Evolutionary conservation across 805 yeast genomes (phyloP).

Genomic region (Cyberlindnera sargentensis): DNA sequence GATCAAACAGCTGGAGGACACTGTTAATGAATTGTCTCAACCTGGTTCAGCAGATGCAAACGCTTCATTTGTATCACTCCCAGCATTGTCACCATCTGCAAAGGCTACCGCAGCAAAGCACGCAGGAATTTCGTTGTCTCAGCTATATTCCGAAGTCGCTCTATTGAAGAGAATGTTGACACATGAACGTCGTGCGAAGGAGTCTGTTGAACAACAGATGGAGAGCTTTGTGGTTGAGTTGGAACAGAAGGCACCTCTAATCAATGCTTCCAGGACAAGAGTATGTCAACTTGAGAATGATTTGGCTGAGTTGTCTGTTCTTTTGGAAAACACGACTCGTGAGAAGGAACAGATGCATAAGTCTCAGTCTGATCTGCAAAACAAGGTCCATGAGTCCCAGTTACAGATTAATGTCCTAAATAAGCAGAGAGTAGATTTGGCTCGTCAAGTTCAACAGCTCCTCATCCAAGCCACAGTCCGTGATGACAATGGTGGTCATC

Average conservation of each 20-base stretch:
- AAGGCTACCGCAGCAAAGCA: constrained; percentile 41
- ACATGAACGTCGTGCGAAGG: constrained; percentile 65
- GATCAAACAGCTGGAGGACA: constrained; percentile 35
- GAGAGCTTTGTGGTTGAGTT: constrained; percentile 68
- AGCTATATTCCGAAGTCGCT: constrained; percentile 58
- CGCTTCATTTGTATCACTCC: constrained; percentile 17
- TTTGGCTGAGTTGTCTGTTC: constrained; percentile 44
- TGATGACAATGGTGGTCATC: constrained; percentile 49
- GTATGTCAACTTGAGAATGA: constrained; percentile 50
- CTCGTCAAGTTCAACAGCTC: constrained; percentile 74
- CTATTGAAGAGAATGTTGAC: constrained; percentile 58
- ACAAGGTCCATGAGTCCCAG: constrained; percentile 27
- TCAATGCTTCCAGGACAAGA: constrained; percentile 58
- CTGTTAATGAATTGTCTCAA: constrained; percentile 36
- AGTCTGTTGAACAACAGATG: constrained; percentile 61
- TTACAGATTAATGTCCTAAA: constrained; percentile 35
- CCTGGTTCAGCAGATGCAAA: constrained; percentile 10
- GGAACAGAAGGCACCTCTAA: constrained; percentile 70
- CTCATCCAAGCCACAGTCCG: constrained; percentile 59
- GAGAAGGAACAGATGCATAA: constrained; percentile 37
- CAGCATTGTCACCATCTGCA: constrained; percentile 48
- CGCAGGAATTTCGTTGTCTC: constrained; percentile 54
- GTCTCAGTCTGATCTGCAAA: constrained; percentile 16
- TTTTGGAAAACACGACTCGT: constrained; percentile 45
- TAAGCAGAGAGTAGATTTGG: constrained; percentile 62